Conservation (phyloP, 352 stramenopile genomes). For the Thraustochytrium sp. region DNA sequence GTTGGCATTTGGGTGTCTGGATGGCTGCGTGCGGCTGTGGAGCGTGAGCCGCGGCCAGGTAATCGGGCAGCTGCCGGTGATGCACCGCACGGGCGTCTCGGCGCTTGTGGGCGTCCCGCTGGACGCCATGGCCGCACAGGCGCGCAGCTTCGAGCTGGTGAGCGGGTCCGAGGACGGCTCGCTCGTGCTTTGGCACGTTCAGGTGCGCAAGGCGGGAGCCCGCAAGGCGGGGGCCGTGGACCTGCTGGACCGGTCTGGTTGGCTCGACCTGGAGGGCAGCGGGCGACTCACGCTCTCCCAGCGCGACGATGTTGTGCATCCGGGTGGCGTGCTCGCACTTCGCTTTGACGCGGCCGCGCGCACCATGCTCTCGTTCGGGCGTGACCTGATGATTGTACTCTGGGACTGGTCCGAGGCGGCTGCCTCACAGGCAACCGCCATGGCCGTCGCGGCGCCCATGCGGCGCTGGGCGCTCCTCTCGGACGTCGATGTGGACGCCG, state of each 20-base stretch:
- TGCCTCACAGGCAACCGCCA: no score
- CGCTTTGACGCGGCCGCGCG: background rate
- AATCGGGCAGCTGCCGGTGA: background rate
- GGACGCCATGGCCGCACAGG: background rate
- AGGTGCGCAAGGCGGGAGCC: background rate
- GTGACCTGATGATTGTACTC: background rate
- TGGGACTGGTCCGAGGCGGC: background rate
- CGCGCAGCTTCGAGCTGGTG: background rate
- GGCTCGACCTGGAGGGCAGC: conserved; percentile 10
- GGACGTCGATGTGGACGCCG: background rate
- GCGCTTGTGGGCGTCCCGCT: background rate
- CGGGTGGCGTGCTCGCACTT: background rate
- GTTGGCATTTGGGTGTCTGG: background rate
- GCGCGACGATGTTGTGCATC: conserved; percentile 1
- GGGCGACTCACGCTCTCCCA: background rate
- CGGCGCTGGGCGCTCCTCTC: background rate
- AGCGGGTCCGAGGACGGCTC: background rate
- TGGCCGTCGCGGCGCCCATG: background rate
- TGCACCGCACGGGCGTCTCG: background rate
- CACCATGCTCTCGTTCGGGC: background rate
- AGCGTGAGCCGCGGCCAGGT: background rate
- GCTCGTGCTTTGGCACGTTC: background rate
- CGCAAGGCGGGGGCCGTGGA: background rate
- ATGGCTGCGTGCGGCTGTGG: background rate
- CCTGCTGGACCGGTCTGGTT: background rate